Base-by-base conservation (phyloP, 805 yeast species). In the Barnettozyma wickerhamii region DNA sequence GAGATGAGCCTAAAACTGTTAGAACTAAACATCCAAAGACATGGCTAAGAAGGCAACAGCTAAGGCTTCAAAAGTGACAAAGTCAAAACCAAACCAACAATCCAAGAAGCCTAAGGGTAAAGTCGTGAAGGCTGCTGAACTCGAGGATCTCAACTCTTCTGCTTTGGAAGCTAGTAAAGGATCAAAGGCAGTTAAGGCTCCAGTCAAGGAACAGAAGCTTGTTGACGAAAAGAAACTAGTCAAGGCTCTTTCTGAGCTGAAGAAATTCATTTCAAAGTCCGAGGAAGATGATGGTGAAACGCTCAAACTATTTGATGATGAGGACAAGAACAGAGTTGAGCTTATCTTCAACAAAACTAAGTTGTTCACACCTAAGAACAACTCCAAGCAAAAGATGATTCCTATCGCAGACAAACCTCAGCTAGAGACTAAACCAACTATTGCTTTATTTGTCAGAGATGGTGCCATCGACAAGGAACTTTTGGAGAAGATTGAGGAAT, bases 401-500 rank as follows among this genome's bases (percentile, higher is more conserved):
- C 54, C 65, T 45, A 45, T 70, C 57, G 60, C 71, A 59, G 55
- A 74, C 64, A 55, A 71, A 55, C 53, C 60, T 37, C 40, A 54
- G 30, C 56, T 55, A 32, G 47, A 61, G 35, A 74, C 71, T 24
- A 63, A 76, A 45, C 50, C 46, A 37, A 68, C 71, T 35, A 71
- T 79, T 34, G 89, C 88, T 64, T 64, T 81, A 47, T 72, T 88
- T 47, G 76, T 86, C 35, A 78, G 86, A 52, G 95, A 89, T 56
- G 63, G 69, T 42, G 62, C 73, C 30, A 68, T 77, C 15, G 64
- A 63, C 35, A 44, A 47, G 36, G 53, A 55, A 20, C 29, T 51
- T 7, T 38, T 53, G 34, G 60, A 58, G 18, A 54, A 52, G 35
- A 53, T 56, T 43, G 60, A 55, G 41, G 45, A 40, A 30, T 52